Evolutionary conservation across 2,329 filamentous ascomycete species (phyloP), one percentile per base, ranked within the genome.

Genomic region (Botrytis porri): DNA sequence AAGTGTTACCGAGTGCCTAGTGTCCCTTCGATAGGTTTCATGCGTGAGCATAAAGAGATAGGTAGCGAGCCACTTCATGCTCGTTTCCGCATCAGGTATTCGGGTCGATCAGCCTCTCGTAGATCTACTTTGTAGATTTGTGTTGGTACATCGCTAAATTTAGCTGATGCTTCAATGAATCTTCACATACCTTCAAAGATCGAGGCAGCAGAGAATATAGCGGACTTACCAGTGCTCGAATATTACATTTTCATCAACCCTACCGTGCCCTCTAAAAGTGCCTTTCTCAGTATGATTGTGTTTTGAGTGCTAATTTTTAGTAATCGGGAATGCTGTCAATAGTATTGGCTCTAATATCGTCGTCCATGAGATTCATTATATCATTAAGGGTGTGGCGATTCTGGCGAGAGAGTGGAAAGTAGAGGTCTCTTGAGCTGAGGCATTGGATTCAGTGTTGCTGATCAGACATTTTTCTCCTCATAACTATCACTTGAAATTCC

Each of bases 381-480:
- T 8, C 51, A 32, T 29, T 9, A 14, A 29, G 0, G 32, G 51
- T 9, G 5, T 57, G n/a, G 2, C 3, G 14, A 6, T 57, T 29
- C n/a, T 8, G 14, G 10, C 1, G n/a, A 57, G 3, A 18, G 7
- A 57, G 7, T 7, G n/a, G n/a, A 29, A 29, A 32, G 14, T 57
- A 14, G 16, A 4, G 7, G 3, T 3, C 1, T 18, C 18, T 16
- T 32, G n/a, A 57, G 51, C n/a, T n/a, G 18, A 29, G n/a, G 14
- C 4, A 14, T 4, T 29, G 14, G n/a, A 29, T 8, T 29, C 51
- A 29, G 29, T 16, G 25, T 29, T 54, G 25, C 6, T 8, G 51
- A 1, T 5, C 4, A 6, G 1, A 14, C n/a, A n/a, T 1, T 14
- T 4, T 20, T n/a, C 48, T 51, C 10, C 6, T 5, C 45, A n/a